phyloP scores from a whole-genome alignment of 176 grass and related monocot species.

The Leersia perrieri region DNA sequence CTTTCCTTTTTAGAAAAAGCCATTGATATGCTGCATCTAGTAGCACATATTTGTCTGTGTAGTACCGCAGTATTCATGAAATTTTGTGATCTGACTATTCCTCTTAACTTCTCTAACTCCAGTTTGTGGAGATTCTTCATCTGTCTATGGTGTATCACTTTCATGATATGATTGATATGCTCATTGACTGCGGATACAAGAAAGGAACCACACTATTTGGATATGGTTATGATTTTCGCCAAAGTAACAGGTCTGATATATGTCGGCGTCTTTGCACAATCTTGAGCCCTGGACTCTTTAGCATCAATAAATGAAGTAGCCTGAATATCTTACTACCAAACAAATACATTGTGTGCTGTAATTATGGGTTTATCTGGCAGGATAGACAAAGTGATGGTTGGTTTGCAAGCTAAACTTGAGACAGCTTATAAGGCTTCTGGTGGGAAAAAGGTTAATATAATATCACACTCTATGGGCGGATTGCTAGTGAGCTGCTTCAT shows the following conservation, averaged over 20 bases:
- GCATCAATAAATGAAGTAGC: not conserved
- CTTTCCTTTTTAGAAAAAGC: not conserved
- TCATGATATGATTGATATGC: slow-evolving; percentile 96
- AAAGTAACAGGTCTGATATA: slow-evolving; percentile 72
- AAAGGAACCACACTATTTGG: slow-evolving; percentile 91
- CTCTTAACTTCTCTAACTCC: slow-evolving; percentile 8
- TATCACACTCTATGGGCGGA: slow-evolving; percentile 98
- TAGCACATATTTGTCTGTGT: not conserved
- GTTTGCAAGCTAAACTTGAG: slow-evolving; percentile 81
- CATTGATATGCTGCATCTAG: not conserved
- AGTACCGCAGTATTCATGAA: not conserved
- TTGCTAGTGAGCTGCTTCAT: slow-evolving; percentile 86
- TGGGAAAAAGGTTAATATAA: slow-evolving; percentile 81
- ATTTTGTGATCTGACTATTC: not conserved
- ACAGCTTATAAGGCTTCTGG: slow-evolving; percentile 87
- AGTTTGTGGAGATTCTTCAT: slow-evolving; percentile 67
- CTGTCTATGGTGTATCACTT: slow-evolving; percentile 83
- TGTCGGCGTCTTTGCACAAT: not conserved
- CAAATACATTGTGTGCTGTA: slow-evolving; percentile 27
- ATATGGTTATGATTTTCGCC: slow-evolving; percentile 96
- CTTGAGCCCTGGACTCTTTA: not conserved
- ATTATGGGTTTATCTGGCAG: slow-evolving; percentile 52
- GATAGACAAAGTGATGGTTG: slow-evolving; percentile 80
- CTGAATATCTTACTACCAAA: not conserved
- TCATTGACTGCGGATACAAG: slow-evolving; percentile 73